Evolutionary conservation across 257 asterid genomes (phyloP), one percentile per base, ranked within the genome.

Genomic region (Capsicum pubescens): DNA sequence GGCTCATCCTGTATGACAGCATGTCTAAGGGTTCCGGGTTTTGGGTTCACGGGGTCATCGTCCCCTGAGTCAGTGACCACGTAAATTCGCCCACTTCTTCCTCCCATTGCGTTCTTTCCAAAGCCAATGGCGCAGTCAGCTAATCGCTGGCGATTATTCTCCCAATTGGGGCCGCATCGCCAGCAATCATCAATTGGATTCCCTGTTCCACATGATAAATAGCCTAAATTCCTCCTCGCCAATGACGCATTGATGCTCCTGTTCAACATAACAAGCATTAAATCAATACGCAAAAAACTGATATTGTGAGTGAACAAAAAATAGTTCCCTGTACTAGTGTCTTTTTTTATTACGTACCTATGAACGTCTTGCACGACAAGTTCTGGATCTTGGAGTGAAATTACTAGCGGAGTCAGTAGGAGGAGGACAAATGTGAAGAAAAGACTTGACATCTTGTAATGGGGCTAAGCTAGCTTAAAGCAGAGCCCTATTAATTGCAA

Each of bases 121-220:
- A 94, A 94, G 26, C 98, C 98, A 3, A 94, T 92, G 9, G 90
- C 94, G 69, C 98, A 94, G 79, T 93, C 97, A 8, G 98, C 98
- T 5, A 94, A 80, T 19, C 82, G 91, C 58, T 92, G 97, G 87
- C 97, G 97, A 67, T 91, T 87, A 4, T 26, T 76, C 36, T 89
- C 90, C 98, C 98, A 93, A 59, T 90, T 84, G 14, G 94, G 42
- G 79, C 86, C 70, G 85, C 98, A 94, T 42, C 95, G 91, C 98
- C 98, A 94, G 90, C 98, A 93, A 54, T 92, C 97, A 69, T 94
- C 97, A 8, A 94, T 87, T 0, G 98, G 98, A 86, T 94, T 94
- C 12, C 98, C 98, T 0, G 97, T 90, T 5, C 89, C 84, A 66
- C 98, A 94, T 0, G 97, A 92, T 6, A 90, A 83, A 76, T 85